phyloP scores from a whole-genome alignment of 306 rosid species.

The Dryas drummondii region DNA sequence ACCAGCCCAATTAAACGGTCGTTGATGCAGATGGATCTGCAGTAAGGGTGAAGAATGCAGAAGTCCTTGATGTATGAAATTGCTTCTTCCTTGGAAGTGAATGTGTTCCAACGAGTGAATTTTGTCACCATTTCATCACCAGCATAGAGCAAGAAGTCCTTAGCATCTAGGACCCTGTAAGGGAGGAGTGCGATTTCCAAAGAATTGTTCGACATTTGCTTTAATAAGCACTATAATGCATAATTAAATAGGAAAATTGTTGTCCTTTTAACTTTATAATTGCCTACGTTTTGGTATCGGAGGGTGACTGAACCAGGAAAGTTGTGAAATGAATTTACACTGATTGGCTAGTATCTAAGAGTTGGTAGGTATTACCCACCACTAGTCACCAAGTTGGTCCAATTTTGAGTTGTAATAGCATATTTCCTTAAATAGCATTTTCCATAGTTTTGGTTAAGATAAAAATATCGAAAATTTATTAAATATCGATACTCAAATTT shows the following conservation, averaged over 20 bases:
- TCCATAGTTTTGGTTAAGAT: neutral
- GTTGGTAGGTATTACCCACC: too few species aligned
- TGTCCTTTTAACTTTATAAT: neutral
- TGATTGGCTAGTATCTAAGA: too few species aligned
- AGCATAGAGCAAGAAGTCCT: slow-evolving; percentile 25
- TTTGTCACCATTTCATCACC: slow-evolving; percentile 24
- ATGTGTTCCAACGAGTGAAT: too few species aligned
- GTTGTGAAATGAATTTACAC: neutral
- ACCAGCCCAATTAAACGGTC: slow-evolving; percentile 31
- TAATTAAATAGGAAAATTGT: neutral
- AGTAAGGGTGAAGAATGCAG: slow-evolving; percentile 28
- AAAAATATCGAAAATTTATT: too few species aligned
- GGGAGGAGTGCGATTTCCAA: slow-evolving; percentile 28
- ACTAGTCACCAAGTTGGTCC: too few species aligned
- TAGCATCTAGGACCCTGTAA: slow-evolving; percentile 20
- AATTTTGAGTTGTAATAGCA: too few species aligned
- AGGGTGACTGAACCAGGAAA: neutral
- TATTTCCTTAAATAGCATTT: slow-evolving; percentile 4
- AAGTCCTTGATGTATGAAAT: slow-evolving; percentile 15
- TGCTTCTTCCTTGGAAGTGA: slow-evolving; percentile 19
- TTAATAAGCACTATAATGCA: neutral
- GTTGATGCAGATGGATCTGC: slow-evolving; percentile 35
- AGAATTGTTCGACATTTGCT: neutral
- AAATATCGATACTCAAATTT: too few species aligned
- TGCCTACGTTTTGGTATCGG: neutral